phyloP scores from a whole-genome alignment of 306 rosid genomes.

The Inga oerstediana region DNA sequence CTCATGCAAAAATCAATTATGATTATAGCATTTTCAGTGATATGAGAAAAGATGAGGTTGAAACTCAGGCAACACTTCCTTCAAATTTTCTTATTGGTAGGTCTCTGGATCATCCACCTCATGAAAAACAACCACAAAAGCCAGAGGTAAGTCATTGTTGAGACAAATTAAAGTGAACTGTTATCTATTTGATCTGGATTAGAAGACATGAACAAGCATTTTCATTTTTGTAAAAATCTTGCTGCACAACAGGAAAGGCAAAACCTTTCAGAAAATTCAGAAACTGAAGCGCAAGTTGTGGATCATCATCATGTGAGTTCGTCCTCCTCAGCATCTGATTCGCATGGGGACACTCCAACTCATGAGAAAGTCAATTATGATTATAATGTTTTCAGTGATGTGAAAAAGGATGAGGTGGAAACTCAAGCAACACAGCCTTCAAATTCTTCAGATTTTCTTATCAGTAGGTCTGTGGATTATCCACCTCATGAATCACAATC shows the following conservation, averaged over 20 bases:
- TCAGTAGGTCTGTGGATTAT: slow-evolving; percentile 32
- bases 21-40: slow-evolving; percentile 32
- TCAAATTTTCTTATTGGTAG: slow-evolving; percentile 29
- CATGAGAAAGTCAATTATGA: slow-evolving; percentile 10
- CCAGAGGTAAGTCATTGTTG: slow-evolving; percentile 44
- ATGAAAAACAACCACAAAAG: slow-evolving; percentile 30
- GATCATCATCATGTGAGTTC: slow-evolving; percentile 23
- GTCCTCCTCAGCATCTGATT: slow-evolving; percentile 13
- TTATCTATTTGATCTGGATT: background rate
- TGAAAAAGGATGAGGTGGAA: slow-evolving; percentile 28
- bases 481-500: slow-evolving; percentile 29
- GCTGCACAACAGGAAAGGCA: slow-evolving; percentile 34
- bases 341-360: slow-evolving; percentile 32
- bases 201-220: background rate
- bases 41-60: slow-evolving; percentile 25
- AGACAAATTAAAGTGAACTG: background rate
- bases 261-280: slow-evolving; percentile 30
- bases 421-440: slow-evolving; percentile 36
- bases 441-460: background rate
- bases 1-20: slow-evolving; percentile 9
- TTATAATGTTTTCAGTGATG: slow-evolving; percentile 30
- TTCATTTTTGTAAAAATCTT: background rate
- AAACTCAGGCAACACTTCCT: slow-evolving; percentile 35
- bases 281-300: slow-evolving; percentile 21
- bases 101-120: slow-evolving; percentile 31